Base-by-base conservation (phyloP, 495 filamentous ascomycete species). In the Penicillium ochrochloron region DNA sequence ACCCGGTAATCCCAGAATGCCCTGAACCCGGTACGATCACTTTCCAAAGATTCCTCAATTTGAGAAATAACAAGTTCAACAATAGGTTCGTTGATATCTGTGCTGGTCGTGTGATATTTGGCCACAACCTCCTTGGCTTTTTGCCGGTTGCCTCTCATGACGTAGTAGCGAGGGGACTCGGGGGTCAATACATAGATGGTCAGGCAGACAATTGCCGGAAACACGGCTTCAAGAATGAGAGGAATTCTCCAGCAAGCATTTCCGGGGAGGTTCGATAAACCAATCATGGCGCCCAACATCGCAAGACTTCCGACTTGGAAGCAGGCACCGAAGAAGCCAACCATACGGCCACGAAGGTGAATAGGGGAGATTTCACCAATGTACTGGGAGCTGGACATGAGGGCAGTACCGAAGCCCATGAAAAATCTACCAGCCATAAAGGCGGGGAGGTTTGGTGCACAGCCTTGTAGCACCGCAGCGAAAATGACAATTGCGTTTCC, bases 261-360 rank as follows among this genome's bases (percentile, higher is more conserved):
- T 1, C 68, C 69, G 8, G 64, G 56, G 31, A 74, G 34, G 17
- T 73, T 69, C 3, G 67, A 59, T 8, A 80, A 64, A 0, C 73
- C 78, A 25, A 80, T 69, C 76, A 79, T 76, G 39, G 76, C 75
- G 25, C 66, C 76, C 12, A 71, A 65, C 67, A 78, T 80, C 33
- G 52, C 55, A 31, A 82, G 57, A 72, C 73, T 73, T 5, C 79
- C 78, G 9, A 80, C 62, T 55, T 80, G 77, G 66, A 76, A 80
- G 58, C 76, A 82, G 15, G 79, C 78, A 17, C 78, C 79, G 29
- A 78, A 80, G n/a, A 80, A 70, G 39, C 78, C 79, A 14, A 79
- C 78, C 68, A 80, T 70, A n/a, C 73, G 66, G 65, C 79, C 79
- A 51, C 78, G 74, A 9, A 80, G 75, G 61, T 80, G 78, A 14